Percentiles rank a stretch among this genome's conserved stretches.
Evolutionary conservation across 495 filamentous ascomycete species (phyloP).

Genomic region (Tuber umbilicatum): DNA sequence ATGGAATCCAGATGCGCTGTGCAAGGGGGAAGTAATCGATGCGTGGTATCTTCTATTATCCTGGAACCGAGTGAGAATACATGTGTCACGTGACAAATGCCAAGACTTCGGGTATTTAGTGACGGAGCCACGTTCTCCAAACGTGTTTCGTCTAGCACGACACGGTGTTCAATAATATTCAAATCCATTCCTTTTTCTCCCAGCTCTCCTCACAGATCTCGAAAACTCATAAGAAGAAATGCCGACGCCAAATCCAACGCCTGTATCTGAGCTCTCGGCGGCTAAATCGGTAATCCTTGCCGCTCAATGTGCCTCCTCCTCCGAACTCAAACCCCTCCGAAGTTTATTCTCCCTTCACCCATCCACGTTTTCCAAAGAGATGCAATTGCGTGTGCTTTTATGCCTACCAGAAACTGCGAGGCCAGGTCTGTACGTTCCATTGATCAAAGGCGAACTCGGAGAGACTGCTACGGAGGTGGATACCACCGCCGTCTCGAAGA

Average conservation of each 20-base stretch:
- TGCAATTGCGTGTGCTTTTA: conserved; percentile 32
- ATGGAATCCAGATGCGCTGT: background rate
- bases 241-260: background rate
- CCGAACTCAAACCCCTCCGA: conserved; percentile 26
- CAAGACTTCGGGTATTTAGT: background rate
- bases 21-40: background rate
- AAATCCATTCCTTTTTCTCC: background rate
- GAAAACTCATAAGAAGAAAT: background rate
- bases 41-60: background rate
- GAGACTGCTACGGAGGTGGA: conserved; percentile 34
- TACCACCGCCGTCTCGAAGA: conserved; percentile 20
- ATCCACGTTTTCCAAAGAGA: conserved; percentile 13
- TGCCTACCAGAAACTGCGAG: conserved; percentile 34
- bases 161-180: background rate
- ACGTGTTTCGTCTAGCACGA: background rate
- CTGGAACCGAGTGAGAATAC: background rate
- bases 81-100: background rate
- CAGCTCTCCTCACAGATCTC: background rate
- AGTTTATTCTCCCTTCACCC: conserved; percentile 19
- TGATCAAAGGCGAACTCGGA: conserved; percentile 19
- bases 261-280: conserved; percentile 47
- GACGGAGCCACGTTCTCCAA: background rate
- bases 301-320: conserved; percentile 50
- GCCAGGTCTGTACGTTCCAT: conserved; percentile 21
- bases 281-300: conserved; percentile 61